Conservation (phyloP, 192 early-diverging fungal species). For the Backusella mclennaniae region DNA sequence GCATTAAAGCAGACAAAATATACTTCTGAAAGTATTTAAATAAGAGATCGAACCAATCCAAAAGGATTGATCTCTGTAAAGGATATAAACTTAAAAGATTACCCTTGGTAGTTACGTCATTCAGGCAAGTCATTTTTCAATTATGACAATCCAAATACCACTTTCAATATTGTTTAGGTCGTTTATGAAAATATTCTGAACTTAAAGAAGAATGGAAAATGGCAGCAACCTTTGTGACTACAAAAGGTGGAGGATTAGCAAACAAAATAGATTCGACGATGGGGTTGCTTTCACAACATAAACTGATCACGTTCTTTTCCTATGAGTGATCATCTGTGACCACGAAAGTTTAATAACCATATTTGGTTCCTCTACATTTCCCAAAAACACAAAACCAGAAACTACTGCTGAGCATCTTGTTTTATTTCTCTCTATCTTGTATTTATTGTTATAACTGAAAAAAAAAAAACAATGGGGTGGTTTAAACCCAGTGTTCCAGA, state of each 20-base stretch:
- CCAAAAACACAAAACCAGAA: neutral
- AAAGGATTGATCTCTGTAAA: neutral
- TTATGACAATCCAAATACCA: too few species aligned
- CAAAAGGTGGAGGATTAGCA: neutral
- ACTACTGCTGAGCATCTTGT: neutral
- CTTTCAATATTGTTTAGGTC: too few species aligned
- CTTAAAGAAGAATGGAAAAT: too few species aligned
- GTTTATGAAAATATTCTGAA: too few species aligned
- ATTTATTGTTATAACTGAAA: neutral
- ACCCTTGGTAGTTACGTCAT: neutral
- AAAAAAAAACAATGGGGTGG: neutral
- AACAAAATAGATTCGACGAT: neutral
- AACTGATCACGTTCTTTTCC: neutral
- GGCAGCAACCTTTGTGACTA: too few species aligned
- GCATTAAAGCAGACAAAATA: neutral
- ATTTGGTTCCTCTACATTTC: neutral
- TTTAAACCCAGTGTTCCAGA: neutral
- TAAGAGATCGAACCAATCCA: neutral
- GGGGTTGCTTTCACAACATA: neutral
- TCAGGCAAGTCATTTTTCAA: neutral
- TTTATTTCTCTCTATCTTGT: neutral
- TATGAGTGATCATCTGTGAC: neutral
- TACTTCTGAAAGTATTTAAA: too few species aligned
- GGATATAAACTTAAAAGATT: neutral
- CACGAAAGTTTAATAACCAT: neutral